Conservation (phyloP, 805 yeast genomes). For the Suhomyces kilbournensis region DNA sequence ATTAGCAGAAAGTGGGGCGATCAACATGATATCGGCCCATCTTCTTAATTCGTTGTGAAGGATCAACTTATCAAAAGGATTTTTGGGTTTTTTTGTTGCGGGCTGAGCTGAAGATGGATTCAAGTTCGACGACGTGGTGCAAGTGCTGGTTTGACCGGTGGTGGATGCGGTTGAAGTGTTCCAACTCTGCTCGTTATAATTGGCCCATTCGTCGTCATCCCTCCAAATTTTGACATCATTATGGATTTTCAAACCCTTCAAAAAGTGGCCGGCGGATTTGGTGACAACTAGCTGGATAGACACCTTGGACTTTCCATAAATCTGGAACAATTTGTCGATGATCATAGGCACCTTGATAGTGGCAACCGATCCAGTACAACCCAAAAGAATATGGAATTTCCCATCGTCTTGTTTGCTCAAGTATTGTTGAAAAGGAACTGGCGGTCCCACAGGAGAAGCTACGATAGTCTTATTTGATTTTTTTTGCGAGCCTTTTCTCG, state of each 20-base stretch:
- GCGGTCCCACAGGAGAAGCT: slow-evolving; percentile 57
- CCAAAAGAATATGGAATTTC: slow-evolving; percentile 82
- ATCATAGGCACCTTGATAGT: slow-evolving; percentile 90
- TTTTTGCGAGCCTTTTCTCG: slow-evolving; percentile 25
- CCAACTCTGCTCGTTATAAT: slow-evolving; percentile 26
- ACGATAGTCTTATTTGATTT: slow-evolving; percentile 52
- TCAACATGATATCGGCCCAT: slow-evolving; percentile 48
- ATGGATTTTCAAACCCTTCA: slow-evolving; percentile 57
- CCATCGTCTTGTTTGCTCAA: slow-evolving; percentile 74
- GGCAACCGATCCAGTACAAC: slow-evolving; percentile 96
- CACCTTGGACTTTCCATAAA: slow-evolving; percentile 65
- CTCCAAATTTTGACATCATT: slow-evolving; percentile 84
- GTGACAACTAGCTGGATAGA: slow-evolving; percentile 86
- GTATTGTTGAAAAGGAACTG: slow-evolving; percentile 72
- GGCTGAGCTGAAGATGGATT: slow-evolving; percentile 5
- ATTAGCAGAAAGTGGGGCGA: slow-evolving; percentile 47
- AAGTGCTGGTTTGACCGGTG: neutral
- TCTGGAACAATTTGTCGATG: slow-evolving; percentile 78
- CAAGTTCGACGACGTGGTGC: slow-evolving; percentile 1
- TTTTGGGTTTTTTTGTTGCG: slow-evolving; percentile 22
- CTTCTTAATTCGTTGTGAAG: slow-evolving; percentile 43
- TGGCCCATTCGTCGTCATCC: slow-evolving; percentile 89
- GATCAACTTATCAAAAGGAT: slow-evolving; percentile 35
- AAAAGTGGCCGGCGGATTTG: slow-evolving; percentile 70
- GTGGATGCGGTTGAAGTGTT: slow-evolving; percentile 22